Percentiles rank a stretch among this genome's conserved stretches.
phyloP scores from a whole-genome alignment of 1,284 basidiomycete genomes.

The Amylostereum chailletii region DNA sequence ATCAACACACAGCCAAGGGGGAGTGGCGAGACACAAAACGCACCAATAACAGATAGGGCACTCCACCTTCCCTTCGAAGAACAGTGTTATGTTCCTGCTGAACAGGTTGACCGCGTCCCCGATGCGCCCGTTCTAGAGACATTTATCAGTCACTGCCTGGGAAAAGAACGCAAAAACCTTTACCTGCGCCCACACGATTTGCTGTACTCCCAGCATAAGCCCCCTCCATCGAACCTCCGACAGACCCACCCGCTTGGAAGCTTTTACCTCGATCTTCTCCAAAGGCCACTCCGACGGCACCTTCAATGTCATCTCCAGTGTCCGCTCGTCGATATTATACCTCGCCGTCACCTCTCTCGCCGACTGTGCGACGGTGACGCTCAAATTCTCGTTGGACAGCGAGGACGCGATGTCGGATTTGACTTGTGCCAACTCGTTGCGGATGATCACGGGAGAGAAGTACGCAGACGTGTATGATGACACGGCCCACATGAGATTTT shows the following conservation, averaged over 20 bases:
- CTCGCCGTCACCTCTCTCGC: conserved; percentile 73
- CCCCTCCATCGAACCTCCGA: conserved; percentile 88
- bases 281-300: conserved; percentile 91
- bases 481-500: conserved; percentile 74
- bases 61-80: conserved; percentile 91
- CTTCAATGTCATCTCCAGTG: conserved; percentile 84
- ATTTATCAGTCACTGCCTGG: neutral
- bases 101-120: conserved; percentile 89
- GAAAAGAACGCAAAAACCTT: conserved; percentile 16
- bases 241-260: conserved; percentile 81
- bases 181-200: conserved; percentile 84
- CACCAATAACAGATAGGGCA: conserved; percentile 94
- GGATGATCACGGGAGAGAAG: conserved; percentile 88
- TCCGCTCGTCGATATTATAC: conserved; percentile 91
- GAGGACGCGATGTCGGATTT: conserved; percentile 58
- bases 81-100: conserved; percentile 87
- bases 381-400: conserved; percentile 76
- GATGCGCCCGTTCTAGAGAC: conserved; percentile 76
- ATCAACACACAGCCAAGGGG: neutral
- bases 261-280: conserved; percentile 81
- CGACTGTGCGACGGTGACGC: conserved; percentile 62
- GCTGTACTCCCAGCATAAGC: conserved; percentile 91
- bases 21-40: conserved; percentile 20
- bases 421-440: conserved; percentile 73
- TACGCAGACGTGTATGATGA: conserved; percentile 76